phyloP scores from a whole-genome alignment of 1,284 basidiomycete genomes.

The Thelephora terrestris region DNA sequence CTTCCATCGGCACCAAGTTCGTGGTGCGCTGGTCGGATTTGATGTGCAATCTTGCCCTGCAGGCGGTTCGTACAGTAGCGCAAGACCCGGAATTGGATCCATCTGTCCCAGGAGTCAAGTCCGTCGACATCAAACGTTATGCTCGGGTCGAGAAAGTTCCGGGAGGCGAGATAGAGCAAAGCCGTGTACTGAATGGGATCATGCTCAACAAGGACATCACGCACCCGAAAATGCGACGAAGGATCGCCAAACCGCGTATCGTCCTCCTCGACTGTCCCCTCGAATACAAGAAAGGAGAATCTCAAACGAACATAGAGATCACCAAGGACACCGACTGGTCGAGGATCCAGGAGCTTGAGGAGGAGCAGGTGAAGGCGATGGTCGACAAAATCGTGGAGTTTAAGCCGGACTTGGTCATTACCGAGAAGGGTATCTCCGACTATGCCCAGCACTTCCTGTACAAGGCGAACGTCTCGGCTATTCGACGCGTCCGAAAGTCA shows the following conservation, averaged over 20 bases:
- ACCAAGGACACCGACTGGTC: conserved; percentile 93
- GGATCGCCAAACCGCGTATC: conserved; percentile 87
- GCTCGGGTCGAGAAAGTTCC: conserved; percentile 96
- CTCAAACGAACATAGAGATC: conserved; percentile 98
- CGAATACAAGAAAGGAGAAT: conserved; percentile 99
- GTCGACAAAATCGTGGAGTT: conserved; percentile 86
- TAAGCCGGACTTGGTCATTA: conserved; percentile 93
- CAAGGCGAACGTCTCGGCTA: conserved; percentile 84
- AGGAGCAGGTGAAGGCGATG: conserved; percentile 91
- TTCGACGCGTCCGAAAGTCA: conserved; percentile 93
- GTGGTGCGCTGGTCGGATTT: conserved; percentile 89
- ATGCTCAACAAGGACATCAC: conserved; percentile 99
- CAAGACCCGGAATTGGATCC: conserved; percentile 36
- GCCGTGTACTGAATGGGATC: conserved; percentile 79
- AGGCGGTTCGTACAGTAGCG: conserved; percentile 83
- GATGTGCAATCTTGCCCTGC: conserved; percentile 92
- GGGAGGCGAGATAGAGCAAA: conserved; percentile 95
- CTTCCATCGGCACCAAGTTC: conserved; percentile 99
- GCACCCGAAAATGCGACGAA: conserved; percentile 91
- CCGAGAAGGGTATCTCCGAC: conserved; percentile 98
- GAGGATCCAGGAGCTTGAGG: conserved; percentile 89
- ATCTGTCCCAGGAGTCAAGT: conserved; percentile 45
- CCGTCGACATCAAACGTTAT: conserved; percentile 97
- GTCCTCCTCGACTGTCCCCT: conserved; percentile 91
- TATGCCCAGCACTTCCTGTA: conserved; percentile 90